Base-by-base conservation (phyloP, 192 early-diverging fungal species). In the Backusella luteola region DNA sequence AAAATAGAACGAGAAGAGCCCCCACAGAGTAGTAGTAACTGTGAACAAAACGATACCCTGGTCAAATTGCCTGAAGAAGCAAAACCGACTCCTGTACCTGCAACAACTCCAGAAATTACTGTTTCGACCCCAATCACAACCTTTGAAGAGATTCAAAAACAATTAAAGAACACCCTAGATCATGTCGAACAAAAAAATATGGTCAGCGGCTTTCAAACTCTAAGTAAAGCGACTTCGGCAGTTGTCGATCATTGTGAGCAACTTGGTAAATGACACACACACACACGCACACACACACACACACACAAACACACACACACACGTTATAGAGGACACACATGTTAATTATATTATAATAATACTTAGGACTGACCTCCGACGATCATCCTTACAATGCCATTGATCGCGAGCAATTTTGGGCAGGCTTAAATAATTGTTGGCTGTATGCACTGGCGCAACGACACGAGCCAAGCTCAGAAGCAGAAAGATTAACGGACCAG, bases 371-470 rank as follows among this genome's bases (percentile, higher is more conserved):
- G 34, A 86, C 89, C 0, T 89, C 90, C 6, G 91, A 93, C 74
- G 75, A 86, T 17, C 86, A 88, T 34, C 82, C 88, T 36, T 85
- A 87, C 7, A 86, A 88, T 49, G 82, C 87, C 1, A 85, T 91
- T 44, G 86, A 90, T 49, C 44, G 89, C 34, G 87, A 90, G 77
- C 87, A 89, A 34, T 93, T 93, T 79, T 93, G 92, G 92, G 85
- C 86, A 3, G 89, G 88, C 6, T 84, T 93, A 67, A 93, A 93
- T 81, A 90, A 91, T 71, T 92, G 91, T 76, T 93, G 92, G 92
- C 77, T 93, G 6, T 88, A 91, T 79, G 90, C 92, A 4, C 80
- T 93, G 44, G 85, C 89, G 26, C 89, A 91, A 46, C 84, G 84
- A 29, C 79, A 80, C 19, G 85, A 83, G 12, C 83, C 89, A 0